Evolutionary conservation across 148 eudicot genomes (phyloP), one percentile per base, ranked within the genome.

Genomic region (Diospyros kaki): DNA sequence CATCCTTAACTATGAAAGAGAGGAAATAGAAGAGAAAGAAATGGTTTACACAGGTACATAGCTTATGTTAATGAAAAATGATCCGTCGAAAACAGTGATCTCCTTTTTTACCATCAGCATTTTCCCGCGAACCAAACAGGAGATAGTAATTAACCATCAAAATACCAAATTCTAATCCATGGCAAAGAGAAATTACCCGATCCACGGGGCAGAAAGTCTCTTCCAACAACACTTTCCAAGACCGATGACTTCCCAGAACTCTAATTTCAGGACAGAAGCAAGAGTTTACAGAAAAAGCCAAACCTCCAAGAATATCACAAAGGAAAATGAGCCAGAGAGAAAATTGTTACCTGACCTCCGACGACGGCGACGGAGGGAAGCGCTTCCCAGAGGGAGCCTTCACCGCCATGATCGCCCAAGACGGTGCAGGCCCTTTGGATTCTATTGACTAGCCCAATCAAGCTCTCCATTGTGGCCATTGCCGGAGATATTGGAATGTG

Each of bases 151-250:
- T 54, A 52, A 56, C 5, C 43, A 2, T 8, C 43, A 50, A 44
- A 48, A 7, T 14, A 67, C 56, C 28, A 10, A 73, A 72, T 70
- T 28, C 53, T 40, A 72, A 71, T 41, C 28, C 2, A 51, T 17
- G 41, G 14, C 5, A 5, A 70, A 44, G 9, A 0, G 66, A 70
- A 46, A 40, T 44, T 85, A 93, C 99, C 99, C 8, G 99, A 93
- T 93, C 99, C 99, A 76, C 99, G 99, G 73, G 99, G 99, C 75
- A 96, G 89, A 82, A 96, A 96, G 87, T 96, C 99, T 82, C 99
- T 85, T 38, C 99, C 99, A 0, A 96, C 99, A 55, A 96, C 86
- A 71, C 98, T 93, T 79, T 93, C 99, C 74, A 93, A 81, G 72
- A 96, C 99, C 48, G 98, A 96, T 1, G 99, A 96, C 86, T 96